Conservation (phyloP, 73 alveolate genomes). For the Uronychia setigera region DNA sequence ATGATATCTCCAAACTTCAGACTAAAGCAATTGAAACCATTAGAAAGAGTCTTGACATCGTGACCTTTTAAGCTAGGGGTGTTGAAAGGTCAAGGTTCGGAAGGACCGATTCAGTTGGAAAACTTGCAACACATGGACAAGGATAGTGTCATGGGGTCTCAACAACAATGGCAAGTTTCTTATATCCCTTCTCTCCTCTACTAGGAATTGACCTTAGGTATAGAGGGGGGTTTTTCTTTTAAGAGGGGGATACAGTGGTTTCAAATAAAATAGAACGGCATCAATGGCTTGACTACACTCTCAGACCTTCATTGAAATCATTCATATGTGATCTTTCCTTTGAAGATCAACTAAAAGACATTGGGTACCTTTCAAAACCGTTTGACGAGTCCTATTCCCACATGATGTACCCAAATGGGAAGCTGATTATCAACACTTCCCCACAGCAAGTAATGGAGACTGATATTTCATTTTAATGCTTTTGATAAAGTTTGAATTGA, state of each 20-base stretch:
- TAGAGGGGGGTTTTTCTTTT: neutral
- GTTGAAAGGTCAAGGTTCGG: neutral
- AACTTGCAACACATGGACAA: constrained; percentile 8
- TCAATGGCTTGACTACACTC: neutral
- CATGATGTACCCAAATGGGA: constrained; percentile 12
- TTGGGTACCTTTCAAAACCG: neutral
- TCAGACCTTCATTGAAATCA: neutral
- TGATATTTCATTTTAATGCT: too few species aligned
- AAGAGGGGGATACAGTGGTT: neutral
- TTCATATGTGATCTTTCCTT: neutral
- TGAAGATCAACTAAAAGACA: neutral
- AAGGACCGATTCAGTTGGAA: constrained; percentile 2
- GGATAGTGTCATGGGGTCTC: constrained; percentile 17
- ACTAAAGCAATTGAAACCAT: neutral
- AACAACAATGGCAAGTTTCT: constrained; percentile 1
- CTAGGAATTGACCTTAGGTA: constrained; percentile 4
- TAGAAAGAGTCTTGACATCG: constrained; percentile 6
- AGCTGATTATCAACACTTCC: neutral
- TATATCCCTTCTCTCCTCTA: neutral
- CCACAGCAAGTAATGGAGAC: too few species aligned
- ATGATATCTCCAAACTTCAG: neutral
- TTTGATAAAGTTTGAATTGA: too few species aligned
- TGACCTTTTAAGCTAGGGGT: constrained; percentile 6
- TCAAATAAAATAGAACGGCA: constrained; percentile 1
- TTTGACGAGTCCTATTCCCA: neutral